Base-by-base conservation (phyloP, 805 yeast species). In the Lipomyces orientalis region DNA sequence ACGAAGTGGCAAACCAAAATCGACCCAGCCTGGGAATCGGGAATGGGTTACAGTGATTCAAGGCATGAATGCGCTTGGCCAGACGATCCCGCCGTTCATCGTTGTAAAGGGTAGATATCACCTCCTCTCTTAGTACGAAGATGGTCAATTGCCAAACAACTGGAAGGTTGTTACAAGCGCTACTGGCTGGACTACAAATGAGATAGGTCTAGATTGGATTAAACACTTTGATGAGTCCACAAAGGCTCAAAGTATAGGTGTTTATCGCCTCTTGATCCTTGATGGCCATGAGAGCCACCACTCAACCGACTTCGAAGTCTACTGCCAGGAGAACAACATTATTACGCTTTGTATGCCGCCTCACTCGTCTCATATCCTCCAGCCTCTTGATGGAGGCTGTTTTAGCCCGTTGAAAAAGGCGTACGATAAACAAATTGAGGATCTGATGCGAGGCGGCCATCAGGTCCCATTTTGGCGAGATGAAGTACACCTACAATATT, bases 251-350 rank as follows among this genome's bases (percentile, higher is more conserved):
- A 57, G 60, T 4, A 64, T 16, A 25, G 67, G 67, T 19, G 6
- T 6, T 2, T 39, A 64, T 59, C 66, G 64, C 10, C 54, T 64
- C 10, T 49, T 43, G 8, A 33, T 60, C 43, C 25, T 64, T 29
- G 64, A 64, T 29, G 58, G 64, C 60, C 66, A 64, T 29, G 64
- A 64, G 35, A 59, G 60, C 37, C 64, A 64, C 60, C 60, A 22
- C 33, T 64, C 64, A 8, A 35, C 64, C 12, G 60, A 9, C 2
- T 64, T 64, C 43, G 37, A 35, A 22, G 16, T 12, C 22, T 60
- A 22, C 33, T 62, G 65, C 58, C 16, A 58, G 54, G 51, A 57
- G 56, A 58, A 58, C n/a, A 58, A 35, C 2, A 62, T 62, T 29
- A 25, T 62, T 9, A 58, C 63, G 29, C 62, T 62, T 39, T n/a